Percentiles rank a stretch among this genome's conserved stretches.
These are phyloP conservation scores for Aplosporella prunicola DNA, from an alignment of 2,329 filamentous ascomycete species.

Conservation along the genomic window DNA sequence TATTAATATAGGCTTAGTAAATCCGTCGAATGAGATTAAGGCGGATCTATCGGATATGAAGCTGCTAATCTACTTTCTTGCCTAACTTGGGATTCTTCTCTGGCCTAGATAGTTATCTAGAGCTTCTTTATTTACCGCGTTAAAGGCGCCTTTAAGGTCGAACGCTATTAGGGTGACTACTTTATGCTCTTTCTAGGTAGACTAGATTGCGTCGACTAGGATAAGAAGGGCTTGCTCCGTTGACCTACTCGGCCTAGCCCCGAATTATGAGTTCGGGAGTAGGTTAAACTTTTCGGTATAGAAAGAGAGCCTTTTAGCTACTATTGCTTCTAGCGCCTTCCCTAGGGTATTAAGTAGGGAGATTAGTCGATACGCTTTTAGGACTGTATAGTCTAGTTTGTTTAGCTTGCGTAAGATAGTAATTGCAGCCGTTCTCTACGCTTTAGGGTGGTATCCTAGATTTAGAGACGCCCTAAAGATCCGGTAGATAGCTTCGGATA, in stretches of 20 bases:
- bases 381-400: constrained; percentile 17
- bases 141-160: constrained; percentile 5
- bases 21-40: background rate
- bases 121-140: background rate
- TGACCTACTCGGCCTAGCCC: constrained; percentile 14
- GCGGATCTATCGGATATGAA: background rate
- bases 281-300: constrained; percentile 15
- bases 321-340: constrained; percentile 15
- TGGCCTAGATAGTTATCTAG: no score
- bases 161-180: constrained; percentile 1
- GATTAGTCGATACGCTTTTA: constrained; percentile 19
- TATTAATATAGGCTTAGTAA: background rate
- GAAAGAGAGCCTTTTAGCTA: constrained; percentile 15
- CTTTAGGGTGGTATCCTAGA: constrained; percentile 2
- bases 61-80: background rate
- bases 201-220: constrained; percentile 7
- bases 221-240: constrained; percentile 18
- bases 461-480: background rate
- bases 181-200: background rate
- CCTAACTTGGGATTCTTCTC: background rate
- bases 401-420: constrained; percentile 16
- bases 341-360: constrained; percentile 17
- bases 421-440: constrained; percentile 9
- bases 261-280: constrained; percentile 17
- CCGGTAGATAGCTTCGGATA: background rate